Evolutionary conservation across 1,139 yeast species (phyloP).

Genomic region (Debaryomyces nepalensis): DNA sequence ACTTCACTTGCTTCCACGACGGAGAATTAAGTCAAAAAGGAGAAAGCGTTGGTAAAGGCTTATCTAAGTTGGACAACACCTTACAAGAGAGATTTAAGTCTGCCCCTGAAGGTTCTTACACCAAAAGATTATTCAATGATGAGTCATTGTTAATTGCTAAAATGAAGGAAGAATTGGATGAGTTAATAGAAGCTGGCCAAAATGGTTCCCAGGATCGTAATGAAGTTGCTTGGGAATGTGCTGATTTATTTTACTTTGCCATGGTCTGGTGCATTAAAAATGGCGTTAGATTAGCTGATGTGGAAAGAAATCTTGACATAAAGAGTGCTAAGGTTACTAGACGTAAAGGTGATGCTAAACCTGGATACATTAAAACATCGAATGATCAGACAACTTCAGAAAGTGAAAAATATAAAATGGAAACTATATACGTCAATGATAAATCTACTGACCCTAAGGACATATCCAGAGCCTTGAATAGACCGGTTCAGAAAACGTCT

Average conservation of each 20-base stretch:
- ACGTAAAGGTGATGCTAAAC: slow-evolving; percentile 95
- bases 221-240: slow-evolving; percentile 97
- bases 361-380: slow-evolving; percentile 54
- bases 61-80: slow-evolving; percentile 68
- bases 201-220: slow-evolving; percentile 39
- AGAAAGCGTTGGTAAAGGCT: slow-evolving; percentile 62
- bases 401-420: slow-evolving; percentile 57
- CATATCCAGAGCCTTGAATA: slow-evolving; percentile 64
- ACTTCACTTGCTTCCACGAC: slow-evolving; percentile 72
- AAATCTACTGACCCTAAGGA: slow-evolving; percentile 45
- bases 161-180: slow-evolving; percentile 95
- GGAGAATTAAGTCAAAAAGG: slow-evolving; percentile 35
- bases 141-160: slow-evolving; percentile 77
- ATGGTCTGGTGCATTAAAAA: slow-evolving; percentile 82
- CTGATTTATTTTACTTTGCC: slow-evolving; percentile 91
- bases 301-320: slow-evolving; percentile 81
- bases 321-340: slow-evolving; percentile 87
- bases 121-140: slow-evolving; percentile 84
- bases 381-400: slow-evolving; percentile 19
- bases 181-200: slow-evolving; percentile 79
- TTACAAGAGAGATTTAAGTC: slow-evolving; percentile 55
- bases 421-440: slow-evolving; percentile 55
- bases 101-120: slow-evolving; percentile 93
- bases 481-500: slow-evolving; percentile 91
- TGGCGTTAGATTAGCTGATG: slow-evolving; percentile 79